Base-by-base conservation (phyloP, 2,329 filamentous ascomycete genomes). In the Neonectria ditissima region DNA sequence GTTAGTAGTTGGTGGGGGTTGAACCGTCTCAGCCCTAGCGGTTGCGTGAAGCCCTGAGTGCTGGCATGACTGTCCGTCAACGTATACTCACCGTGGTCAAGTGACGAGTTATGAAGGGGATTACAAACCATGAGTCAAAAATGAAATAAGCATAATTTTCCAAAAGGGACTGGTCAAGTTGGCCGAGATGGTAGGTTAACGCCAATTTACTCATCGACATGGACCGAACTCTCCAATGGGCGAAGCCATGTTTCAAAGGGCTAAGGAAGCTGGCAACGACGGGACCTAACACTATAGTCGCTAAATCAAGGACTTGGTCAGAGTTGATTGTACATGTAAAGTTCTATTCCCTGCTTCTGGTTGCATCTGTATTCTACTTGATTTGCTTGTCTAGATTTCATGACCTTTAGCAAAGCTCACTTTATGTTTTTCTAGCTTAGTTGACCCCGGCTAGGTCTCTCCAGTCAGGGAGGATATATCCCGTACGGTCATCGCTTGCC, bases 391-490 rank as follows among this genome's bases (percentile, higher is more conserved):
- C 26, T 45, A 45, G 13, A 24, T 24, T 45, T 20, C 14, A 24
- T 20, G 2, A 37, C 13, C n/a, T 18, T 13, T n/a, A 5, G 6
- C 4, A 14, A 11, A 53, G 20, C 22, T 14, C 14, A 28, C n/a
- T 24, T 16, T 16, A 8, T 58, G 26, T n/a, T 45, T 37, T 43
- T 41, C 47, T 11, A 32, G 28, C 28, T 20, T 14, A 50, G 14
- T 32, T 50, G 26, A n/a, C 28, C 2, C 34, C 45, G 28, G 66
- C 65, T 48, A 77, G 61, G 3, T 69, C 69, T 30, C 67, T 77
- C 86, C 86, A 89, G 58, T 82, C 81, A 0, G 86, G 86, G 62
- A 82, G 79, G 47, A 83, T 73, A 56, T 79, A 84, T 4, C 77
- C 82, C 4, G 74, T 73, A 54, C 75, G 77, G 37, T 80, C 79